Percentiles rank a stretch among this genome's conserved stretches.
phyloP scores from a whole-genome alignment of 768 basidiomycete genomes.

The Suillus subaureus region DNA sequence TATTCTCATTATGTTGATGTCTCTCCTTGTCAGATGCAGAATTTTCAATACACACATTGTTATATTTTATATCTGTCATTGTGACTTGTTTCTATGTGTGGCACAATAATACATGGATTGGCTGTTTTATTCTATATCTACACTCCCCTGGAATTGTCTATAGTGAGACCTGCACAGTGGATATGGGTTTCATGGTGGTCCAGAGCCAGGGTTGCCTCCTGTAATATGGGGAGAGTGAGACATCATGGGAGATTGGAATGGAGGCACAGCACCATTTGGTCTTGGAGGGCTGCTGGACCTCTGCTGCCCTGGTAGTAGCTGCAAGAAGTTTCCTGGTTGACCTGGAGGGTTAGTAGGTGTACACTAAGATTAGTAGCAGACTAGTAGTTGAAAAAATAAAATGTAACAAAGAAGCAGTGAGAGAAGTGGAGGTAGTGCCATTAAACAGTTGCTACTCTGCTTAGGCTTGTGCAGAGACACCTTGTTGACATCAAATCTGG shows the following conservation, averaged over 20 bases:
- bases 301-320: slow-evolving; percentile 36
- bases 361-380: too few species aligned
- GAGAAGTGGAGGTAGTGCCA: too few species aligned
- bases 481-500: background rate
- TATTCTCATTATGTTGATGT: background rate
- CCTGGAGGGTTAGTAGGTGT: slow-evolving; percentile 24
- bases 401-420: too few species aligned
- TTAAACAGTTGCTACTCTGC: too few species aligned
- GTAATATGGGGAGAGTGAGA: slow-evolving; percentile 58
- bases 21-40: background rate
- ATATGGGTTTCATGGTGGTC: slow-evolving; percentile 13
- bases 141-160: background rate
- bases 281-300: slow-evolving; percentile 34
- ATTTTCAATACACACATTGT: background rate
- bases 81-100: too few species aligned
- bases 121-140: background rate
- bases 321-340: slow-evolving; percentile 35
- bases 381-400: too few species aligned
- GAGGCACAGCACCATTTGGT: slow-evolving; percentile 44
- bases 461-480: background rate
- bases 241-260: slow-evolving; percentile 69
- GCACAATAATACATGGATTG: background rate
- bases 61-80: background rate
- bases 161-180: background rate
- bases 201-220: slow-evolving; percentile 33